Base-by-base conservation (phyloP, 2,329 filamentous ascomycete species). In the Pyrenophora seminiperda region DNA sequence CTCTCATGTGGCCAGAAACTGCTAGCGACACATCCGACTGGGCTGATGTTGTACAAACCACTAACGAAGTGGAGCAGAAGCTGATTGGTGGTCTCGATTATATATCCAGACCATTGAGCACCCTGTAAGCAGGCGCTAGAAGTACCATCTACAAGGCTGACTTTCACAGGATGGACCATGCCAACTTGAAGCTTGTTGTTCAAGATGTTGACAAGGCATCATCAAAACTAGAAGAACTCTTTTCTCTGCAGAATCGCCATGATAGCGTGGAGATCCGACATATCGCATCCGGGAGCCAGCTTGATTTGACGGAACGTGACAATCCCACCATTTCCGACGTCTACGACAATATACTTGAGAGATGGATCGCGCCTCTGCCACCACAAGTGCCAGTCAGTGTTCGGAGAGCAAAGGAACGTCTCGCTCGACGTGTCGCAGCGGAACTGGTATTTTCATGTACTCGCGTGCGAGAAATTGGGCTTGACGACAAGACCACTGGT, bases 391-490 rank as follows among this genome's bases (percentile, higher is more conserved):
- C 71, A 3, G 45, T 54, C 17, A 56, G 56, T 22, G 47, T 68
- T 27, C 66, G 71, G 5, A 62, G 68, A 48, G 53, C 32, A 4
- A 67, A 67, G 33, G 71, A 73, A 54, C 57, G 60, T 14, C 54
- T 71, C 13, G 66, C 66, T n/a, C 63, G 70, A 27, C 63, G 61
- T 3, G 43, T 74, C 13, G 72, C 76, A 11, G 65, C 70, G 4
- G 70, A 76, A 34, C 38, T 77, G 2, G 54, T 68, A 2, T 56
- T 79, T 4, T 68, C 75, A 27, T 72, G 69, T 38, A 51, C 32
- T 13, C 58, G 61, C n/a, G 20, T 68, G 19, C 53, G 50, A 3
- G 39, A 32, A 4, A 24, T 43, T 7, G 54, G 58, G 3, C n/a
- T 42, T n/a, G 37, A 42, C 20, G 32, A 32, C 13, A 24, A 27